Base-by-base conservation (phyloP, 2,329 filamentous ascomycete species). In the Bipolaris oryzae region DNA sequence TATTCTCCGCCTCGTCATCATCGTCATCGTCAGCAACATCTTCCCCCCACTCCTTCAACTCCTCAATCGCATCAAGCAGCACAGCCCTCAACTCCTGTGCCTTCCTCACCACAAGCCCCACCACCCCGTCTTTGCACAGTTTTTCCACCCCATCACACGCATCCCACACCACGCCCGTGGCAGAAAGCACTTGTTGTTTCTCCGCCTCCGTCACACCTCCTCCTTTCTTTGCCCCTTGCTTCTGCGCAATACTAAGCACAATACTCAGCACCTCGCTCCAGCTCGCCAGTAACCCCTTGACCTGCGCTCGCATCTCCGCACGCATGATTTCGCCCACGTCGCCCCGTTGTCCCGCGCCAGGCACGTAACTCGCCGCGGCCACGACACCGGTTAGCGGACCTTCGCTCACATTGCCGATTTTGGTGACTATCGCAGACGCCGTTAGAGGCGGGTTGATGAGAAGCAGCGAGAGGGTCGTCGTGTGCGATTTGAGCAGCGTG, bases 361-460 rank as follows among this genome's bases (percentile, higher is more conserved):
- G 63, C 7, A 51, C 51, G 13, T 63, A 62, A 2, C 63, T 61
- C 0, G 72, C 72, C 0, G 87, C 85, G 0, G 89, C 88, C 0
- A 88, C 87, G 43, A 91, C 81, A 2, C 86, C 90, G 0, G 91
- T 89, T 0, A 96, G 81, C n/a, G 90, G 86, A 0, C 87, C 87
- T 11, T 85, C 82, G 20, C 88, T 83, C n/a, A 96, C 82, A 55
- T 92, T 87, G 33, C 85, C 82, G 4, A 97, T 79, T 13, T 96
- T 86, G 21, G 84, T 87, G 9, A 77, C 79, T 33, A 96, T 82
- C 5, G 91, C 93, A 0, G 88, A 87, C 0, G 91, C 87, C 0
- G 92, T 95, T 65, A 96, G 96, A 0, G 94, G 93, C 16, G 91
- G 85, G 69, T 91, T 96, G 69, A 96, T 89, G 1, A 95, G 85